Evolutionary conservation across 78 protist genomes (phyloP), one percentile per base, ranked within the genome.

Genomic region (Guillardia theta): DNA sequence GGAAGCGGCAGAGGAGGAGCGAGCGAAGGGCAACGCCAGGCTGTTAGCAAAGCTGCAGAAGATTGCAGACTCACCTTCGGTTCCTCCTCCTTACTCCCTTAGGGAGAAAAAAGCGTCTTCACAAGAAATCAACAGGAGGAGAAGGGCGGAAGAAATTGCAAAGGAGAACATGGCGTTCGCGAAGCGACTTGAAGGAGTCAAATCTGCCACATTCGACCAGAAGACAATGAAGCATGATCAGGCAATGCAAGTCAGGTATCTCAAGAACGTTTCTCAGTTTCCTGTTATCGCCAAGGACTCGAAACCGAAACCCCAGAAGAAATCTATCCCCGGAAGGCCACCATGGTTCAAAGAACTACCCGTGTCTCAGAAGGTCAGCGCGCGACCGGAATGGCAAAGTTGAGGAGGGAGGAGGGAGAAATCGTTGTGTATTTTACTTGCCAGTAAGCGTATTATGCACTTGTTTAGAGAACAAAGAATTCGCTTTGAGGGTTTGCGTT

Each of bases 291-390:
- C 33, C 45, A 24, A 43, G 4, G 15, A 24, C 12, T 36, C 83
- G 0, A 36, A 36, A 24, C 33, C 27, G 41, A 1, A 36, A 43
- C 33, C 27, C n/a, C 15, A 15, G 12, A 70, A 70, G 83, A 36
- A 36, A 24, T 36, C 83, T 12, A 22, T 43, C 6, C 36, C 83
- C 22, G 83, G 83, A 36, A 70, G 22, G 41, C 83, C 83, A 2
- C 83, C 83, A 3, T 70, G 83, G 83, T 70, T 70, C 83, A 70
- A 70, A 43, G 83, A 70, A 24, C 83, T 70, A 12, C 83, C 83
- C 18, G 18, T 53, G 0, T 12, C 33, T 24, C 4, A 36, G n/a
- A 70, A 33, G 83, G 45, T 43, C 41, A 33, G 15, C 45, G 41
- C n/a, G 12, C 83, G 83, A 36, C 83, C 83, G 45, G 83, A 70